Evolutionary conservation across 2,329 filamentous ascomycete species (phyloP).

Genomic region (Chrysoporthe austroafricana): DNA sequence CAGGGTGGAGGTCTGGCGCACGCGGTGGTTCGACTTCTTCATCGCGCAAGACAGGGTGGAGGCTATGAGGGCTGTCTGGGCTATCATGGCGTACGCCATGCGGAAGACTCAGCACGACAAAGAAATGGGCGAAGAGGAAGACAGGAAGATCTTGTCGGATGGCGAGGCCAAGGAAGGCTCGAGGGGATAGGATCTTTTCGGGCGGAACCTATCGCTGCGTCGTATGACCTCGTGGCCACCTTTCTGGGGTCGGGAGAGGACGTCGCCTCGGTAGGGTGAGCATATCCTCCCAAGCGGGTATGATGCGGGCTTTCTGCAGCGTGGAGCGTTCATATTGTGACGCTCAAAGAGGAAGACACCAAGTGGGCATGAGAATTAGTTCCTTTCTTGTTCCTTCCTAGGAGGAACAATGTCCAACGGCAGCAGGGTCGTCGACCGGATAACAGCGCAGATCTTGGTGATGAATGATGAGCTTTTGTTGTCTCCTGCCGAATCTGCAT

Average conservation of each 20-base stretch:
- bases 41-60: conserved; percentile 55
- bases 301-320: neutral
- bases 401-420: neutral
- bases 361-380: neutral
- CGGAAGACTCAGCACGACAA: conserved; percentile 41
- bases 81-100: conserved; percentile 65
- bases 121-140: conserved; percentile 33
- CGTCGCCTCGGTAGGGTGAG: neutral
- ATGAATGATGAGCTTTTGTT: neutral
- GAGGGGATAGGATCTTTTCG: conserved; percentile 11
- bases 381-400: neutral
- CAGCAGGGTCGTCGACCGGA: neutral
- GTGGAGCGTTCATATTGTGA: neutral
- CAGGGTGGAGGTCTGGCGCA: conserved; percentile 59
- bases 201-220: conserved; percentile 6
- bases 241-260: neutral
- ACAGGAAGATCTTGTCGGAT: conserved; percentile 31
- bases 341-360: neutral
- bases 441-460: neutral
- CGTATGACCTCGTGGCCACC: conserved; percentile 17
- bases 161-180: conserved; percentile 33
- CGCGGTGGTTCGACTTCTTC: conserved; percentile 66
- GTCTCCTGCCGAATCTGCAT: neutral
- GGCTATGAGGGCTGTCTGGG: conserved; percentile 62
- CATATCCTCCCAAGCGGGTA: neutral